Evolutionary conservation across 257 asterid species (phyloP), one percentile per base, ranked within the genome.

Genomic region (Forsythia viridissima): DNA sequence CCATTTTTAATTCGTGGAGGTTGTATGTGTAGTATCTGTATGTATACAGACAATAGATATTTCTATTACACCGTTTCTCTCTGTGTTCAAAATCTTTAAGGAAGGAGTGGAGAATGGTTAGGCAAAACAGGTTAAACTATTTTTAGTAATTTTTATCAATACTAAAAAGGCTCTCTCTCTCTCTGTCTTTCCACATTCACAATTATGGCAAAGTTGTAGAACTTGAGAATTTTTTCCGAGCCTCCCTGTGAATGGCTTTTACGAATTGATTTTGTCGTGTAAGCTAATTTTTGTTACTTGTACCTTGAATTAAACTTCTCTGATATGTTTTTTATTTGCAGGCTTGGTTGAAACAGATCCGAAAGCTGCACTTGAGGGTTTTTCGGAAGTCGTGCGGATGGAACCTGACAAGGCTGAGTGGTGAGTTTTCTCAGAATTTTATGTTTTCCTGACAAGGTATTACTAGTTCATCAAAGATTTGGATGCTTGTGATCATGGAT

Each of bases 341-440:
- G 99, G 99, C 21, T 80, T 93, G 86, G 96, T 93, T 72, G 99
- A 94, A 85, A 89, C 97, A 2, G 95, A 91, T 68, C 98, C 99
- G 3, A 93, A 91, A 88, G 96, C 88, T 71, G 99, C 99, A n/a
- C 96, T 94, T 71, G 97, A 89, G 86, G 98, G 97, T 46, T 94
- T 94, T 81, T 86, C 92, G 21, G 97, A 94, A 88, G 99, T 93
- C 51, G 97, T 94, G 83, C 82, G 75, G 21, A 94, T 93, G 99
- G 99, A 94, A 85, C 98, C 97, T n/a, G 96, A 88, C 71, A 94
- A 93, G 82, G 98, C 98, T 74, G 99, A 94, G 72, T 94, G 99
- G 99, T 93, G 78, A 86, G 82, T 76, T 37, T 24, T 72, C 15
- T 42, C 1, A 61, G 15, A 59, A 20, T 46, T 61, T 21, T 8